Evolutionary conservation across 306 rosid genomes (phyloP).

Genomic region (Amphicarpaea edgeworthii): DNA sequence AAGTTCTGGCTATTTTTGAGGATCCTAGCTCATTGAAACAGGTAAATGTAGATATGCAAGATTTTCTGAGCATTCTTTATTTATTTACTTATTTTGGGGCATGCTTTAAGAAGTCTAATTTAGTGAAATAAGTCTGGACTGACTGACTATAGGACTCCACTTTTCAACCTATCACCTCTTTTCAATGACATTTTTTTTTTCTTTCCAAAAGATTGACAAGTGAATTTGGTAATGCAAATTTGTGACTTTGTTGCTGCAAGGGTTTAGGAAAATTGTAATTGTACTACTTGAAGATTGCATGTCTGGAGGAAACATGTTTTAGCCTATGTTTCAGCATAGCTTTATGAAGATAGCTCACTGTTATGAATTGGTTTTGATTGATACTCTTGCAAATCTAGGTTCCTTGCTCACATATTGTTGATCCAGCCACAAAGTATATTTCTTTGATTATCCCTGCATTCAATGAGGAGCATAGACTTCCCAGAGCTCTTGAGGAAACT

Average conservation of each 20-base stretch:
- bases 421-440: conserved; percentile 88
- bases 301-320: conserved; percentile 15
- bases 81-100: not conserved
- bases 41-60: conserved; percentile 49
- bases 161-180: not conserved
- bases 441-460: conserved; percentile 89
- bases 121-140: conserved; percentile 28
- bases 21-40: conserved; percentile 80
- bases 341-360: conserved; percentile 21
- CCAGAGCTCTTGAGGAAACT: conserved; percentile 86
- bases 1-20: conserved; percentile 79
- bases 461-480: conserved; percentile 90
- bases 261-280: not conserved
- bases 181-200: not conserved
- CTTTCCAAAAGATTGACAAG: not conserved
- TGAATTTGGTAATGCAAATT: conserved; percentile 14
- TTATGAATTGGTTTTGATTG: conserved; percentile 38
- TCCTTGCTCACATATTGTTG: conserved; percentile 78
- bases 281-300: conserved; percentile 6
- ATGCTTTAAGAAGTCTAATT: not conserved
- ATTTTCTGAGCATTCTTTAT: conserved; percentile 5
- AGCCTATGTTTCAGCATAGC: conserved; percentile 6
- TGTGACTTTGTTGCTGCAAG: conserved; percentile 4
- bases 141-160: not conserved
- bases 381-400: conserved; percentile 59